Evolutionary conservation across 805 yeast species (phyloP), one percentile per base, ranked within the genome.

Genomic region (Ogataea pilisensis): DNA sequence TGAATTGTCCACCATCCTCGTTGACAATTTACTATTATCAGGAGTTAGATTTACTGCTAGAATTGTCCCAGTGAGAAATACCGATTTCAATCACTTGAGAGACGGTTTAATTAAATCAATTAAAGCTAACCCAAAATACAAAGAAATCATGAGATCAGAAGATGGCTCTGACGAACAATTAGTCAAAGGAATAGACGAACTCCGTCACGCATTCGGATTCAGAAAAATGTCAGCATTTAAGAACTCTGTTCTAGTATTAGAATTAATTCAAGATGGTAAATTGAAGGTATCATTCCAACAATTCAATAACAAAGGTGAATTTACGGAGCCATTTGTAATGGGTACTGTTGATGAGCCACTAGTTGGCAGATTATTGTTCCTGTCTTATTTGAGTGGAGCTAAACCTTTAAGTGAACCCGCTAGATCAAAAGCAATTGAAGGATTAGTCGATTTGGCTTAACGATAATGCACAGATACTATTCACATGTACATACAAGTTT

Each of bases 21-120:
- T 87, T 22, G 70, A 73, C 16, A 69, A 73, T 40, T 64, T 90
- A 35, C 57, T 89, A 31, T 77, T 75, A 32, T 61, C 76, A 9
- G 76, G 80, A 12, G 75, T 83, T 27, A 73, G 79, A 42, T 73
- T 88, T 50, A 68, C 80, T 34, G 82, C 89, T 20, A 71, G 95
- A 47, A 82, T 91, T 43, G 80, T 84, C 9, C 97, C 99, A 0
- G 80, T 83, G 14, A 76, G 96, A 57, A 88, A 85, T 60, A 91
- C 98, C 1, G 97, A 91, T 63, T 89, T 85, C 63, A 79, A 80
- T 47, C 98, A 93, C 58, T 64, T 91, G 54, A 76, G 85, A 49
- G 98, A 93, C 57, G 98, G 98, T 0, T 75, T 93, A 45, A 75
- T 88, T 36, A 82, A 90, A 58, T 79, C 95, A 16, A 75, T 87